These are phyloP conservation scores for Stromatinia cepivora DNA, from an alignment of 2,329 filamentous ascomycete genomes.

Conservation along the genomic window DNA sequence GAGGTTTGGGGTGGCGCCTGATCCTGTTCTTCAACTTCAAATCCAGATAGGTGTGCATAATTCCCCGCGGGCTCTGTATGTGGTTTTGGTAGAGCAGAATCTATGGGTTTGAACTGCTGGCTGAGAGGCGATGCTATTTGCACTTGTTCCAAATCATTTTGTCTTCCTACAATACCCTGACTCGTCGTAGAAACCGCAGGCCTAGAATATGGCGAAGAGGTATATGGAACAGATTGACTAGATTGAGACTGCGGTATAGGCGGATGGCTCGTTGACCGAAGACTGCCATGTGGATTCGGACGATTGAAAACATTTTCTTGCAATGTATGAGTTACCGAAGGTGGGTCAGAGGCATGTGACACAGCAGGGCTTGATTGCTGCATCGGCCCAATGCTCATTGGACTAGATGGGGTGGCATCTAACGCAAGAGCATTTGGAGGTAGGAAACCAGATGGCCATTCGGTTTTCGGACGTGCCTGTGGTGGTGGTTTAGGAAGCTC, in stretches of 20 bases:
- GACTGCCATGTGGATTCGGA: not conserved
- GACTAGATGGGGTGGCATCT: not conserved
- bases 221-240: not conserved
- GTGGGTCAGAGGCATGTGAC: not conserved
- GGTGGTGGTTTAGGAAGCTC: not conserved
- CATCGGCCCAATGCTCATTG: not conserved
- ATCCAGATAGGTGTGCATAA: not conserved
- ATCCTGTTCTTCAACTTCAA: not conserved
- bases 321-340: not conserved
- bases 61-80: not conserved
- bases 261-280: not conserved
- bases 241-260: not conserved
- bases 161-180: not conserved
- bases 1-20: not conserved
- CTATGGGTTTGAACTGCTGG: not conserved
- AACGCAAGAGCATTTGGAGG: not conserved
- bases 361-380: not conserved
- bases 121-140: slow-evolving; percentile 1
- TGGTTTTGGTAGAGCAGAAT: not conserved
- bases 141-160: not conserved
- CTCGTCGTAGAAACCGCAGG: not conserved
- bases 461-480: not conserved
- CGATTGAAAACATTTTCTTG: not conserved
- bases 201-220: not conserved
- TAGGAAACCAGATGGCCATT: slow-evolving; percentile 14